These are phyloP conservation scores for Babesia ovis DNA, from an alignment of 169 alveolate species.

Conservation along the genomic window DNA sequence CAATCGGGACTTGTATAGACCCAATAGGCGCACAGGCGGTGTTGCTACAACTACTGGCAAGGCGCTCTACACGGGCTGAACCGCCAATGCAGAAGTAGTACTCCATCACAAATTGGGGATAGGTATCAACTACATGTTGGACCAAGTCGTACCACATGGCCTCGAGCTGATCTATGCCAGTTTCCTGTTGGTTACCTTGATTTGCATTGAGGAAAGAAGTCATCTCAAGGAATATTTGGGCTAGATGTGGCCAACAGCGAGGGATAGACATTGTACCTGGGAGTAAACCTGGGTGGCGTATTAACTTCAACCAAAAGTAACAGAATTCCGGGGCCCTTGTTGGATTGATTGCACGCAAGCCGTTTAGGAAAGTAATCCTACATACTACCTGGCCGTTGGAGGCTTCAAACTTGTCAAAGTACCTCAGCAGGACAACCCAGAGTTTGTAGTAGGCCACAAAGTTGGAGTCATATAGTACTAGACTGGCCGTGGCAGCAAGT, in stretches of 20 bases:
- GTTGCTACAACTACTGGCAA: conserved; percentile 87
- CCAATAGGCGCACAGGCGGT: conserved; percentile 87
- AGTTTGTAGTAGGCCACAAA: conserved; percentile 75
- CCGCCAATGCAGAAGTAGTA: conserved; percentile 94
- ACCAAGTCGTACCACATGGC: conserved; percentile 56
- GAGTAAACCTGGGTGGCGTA: conserved; percentile 89
- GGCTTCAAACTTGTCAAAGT: conserved; percentile 69
- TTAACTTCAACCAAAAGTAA: conserved; percentile 93
- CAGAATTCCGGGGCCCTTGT: conserved; percentile 94
- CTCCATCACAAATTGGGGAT: conserved; percentile 86
- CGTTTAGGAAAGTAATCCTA: conserved; percentile 73
- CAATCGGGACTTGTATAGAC: conserved; percentile 85
- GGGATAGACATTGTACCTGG: conserved; percentile 81
- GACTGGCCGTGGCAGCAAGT: conserved; percentile 73
- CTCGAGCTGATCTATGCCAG: conserved; percentile 39
- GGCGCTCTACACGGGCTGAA: conserved; percentile 89
- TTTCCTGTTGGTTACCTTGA: neutral
- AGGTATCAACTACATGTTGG: conserved; percentile 45
- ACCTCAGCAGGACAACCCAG: conserved; percentile 72
- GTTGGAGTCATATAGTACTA: conserved; percentile 74
- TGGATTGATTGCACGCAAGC: conserved; percentile 82
- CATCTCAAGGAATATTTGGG: conserved; percentile 62
- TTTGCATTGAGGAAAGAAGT: conserved; percentile 35
- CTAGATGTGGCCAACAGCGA: conserved; percentile 76
- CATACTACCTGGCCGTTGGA: conserved; percentile 70